phyloP scores from a whole-genome alignment of 257 asterid species.

The Prunella vulgaris region DNA sequence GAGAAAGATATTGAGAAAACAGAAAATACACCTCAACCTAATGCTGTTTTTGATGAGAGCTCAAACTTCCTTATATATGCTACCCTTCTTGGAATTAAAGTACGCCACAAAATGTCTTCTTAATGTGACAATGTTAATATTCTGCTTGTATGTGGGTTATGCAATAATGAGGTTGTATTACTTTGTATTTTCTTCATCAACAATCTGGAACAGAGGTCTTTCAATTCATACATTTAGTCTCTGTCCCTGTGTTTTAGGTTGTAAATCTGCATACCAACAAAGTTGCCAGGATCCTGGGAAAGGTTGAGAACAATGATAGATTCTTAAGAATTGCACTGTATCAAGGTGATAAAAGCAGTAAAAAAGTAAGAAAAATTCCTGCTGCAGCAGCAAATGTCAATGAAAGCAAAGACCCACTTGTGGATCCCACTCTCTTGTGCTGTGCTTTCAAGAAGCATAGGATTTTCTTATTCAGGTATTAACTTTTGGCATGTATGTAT shows the following conservation, averaged over 20 bases:
- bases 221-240: neutral
- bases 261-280: conserved; percentile 90
- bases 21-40: conserved; percentile 76
- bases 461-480: conserved; percentile 90
- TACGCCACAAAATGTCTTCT: conserved; percentile 36
- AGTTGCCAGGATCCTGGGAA: conserved; percentile 88
- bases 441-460: conserved; percentile 99
- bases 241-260: conserved; percentile 39
- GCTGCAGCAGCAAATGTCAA: conserved; percentile 89
- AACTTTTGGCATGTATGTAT: neutral
- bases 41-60: conserved; percentile 99
- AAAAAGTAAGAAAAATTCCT: conserved; percentile 83
- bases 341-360: conserved; percentile 92
- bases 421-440: conserved; percentile 92
- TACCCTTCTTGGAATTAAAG: conserved; percentile 95
- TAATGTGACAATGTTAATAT: neutral
- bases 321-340: conserved; percentile 89
- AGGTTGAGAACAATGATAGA: conserved; percentile 96
- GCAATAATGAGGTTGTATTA: neutral
- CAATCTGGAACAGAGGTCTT: neutral
- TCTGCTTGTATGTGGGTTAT: conserved; percentile 5
- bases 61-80: conserved; percentile 93
- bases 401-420: conserved; percentile 82
- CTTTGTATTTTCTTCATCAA: conserved; percentile 15
- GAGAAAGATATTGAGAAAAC: conserved; percentile 96